A percentile compares a stretch with the other conserved stretches of the same genome.
phyloP scores from a whole-genome alignment of 768 basidiomycete genomes.

The Leucosporidium creatinivorum region DNA sequence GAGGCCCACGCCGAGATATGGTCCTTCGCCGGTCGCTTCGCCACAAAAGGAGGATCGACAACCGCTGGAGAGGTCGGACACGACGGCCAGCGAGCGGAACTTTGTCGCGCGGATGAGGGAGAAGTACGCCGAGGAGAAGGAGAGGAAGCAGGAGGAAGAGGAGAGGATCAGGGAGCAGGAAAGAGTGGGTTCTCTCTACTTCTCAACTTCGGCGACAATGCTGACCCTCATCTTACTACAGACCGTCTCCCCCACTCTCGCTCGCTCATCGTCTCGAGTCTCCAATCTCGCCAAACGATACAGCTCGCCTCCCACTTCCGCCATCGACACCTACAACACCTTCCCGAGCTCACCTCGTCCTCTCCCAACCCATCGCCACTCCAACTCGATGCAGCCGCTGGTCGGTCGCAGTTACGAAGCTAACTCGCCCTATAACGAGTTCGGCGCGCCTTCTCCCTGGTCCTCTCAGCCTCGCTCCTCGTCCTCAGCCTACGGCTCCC shows the following conservation, averaged over 20 bases:
- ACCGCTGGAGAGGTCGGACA: background rate
- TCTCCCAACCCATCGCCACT: background rate
- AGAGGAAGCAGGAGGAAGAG: background rate
- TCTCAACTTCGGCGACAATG: too few relatives aligned
- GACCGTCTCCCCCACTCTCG: background rate
- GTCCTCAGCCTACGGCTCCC: background rate
- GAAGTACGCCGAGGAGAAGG: slow-evolving; percentile 10
- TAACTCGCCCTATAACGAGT: background rate
- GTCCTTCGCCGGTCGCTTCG: too few relatives aligned
- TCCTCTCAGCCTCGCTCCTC: background rate
- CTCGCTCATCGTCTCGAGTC: slow-evolving; percentile 23
- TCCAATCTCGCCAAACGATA: slow-evolving; percentile 25
- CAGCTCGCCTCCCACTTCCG: slow-evolving; percentile 10
- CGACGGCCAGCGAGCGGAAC: slow-evolving; percentile 9
- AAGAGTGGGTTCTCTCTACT: background rate
- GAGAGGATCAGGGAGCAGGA: background rate
- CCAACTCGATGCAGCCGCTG: background rate
- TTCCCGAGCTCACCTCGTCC: background rate
- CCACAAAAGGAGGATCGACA: background rate
- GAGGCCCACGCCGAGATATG: too few relatives aligned
- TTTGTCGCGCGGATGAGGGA: slow-evolving; percentile 29
- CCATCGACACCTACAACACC: background rate
- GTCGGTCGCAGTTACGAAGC: background rate
- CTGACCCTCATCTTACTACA: background rate
- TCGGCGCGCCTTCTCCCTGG: background rate